A percentile compares a stretch with the other conserved stretches of the same genome.
Evolutionary conservation across 192 early-diverging fungal genomes (phyloP).

Genomic region (Coemansia sp.): DNA sequence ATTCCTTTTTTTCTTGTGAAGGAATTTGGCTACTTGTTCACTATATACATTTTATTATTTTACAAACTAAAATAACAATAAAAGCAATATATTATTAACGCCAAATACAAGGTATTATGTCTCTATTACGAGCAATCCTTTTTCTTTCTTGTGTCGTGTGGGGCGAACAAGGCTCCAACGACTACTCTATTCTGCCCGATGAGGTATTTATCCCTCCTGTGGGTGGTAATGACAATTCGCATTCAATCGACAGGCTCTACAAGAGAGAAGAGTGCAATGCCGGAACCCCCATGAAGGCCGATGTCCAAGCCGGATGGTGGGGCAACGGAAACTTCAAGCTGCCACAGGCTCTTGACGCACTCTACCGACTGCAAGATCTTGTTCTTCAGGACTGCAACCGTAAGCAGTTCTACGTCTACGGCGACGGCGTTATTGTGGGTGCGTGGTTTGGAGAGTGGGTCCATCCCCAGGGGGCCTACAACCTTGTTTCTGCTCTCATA

Average conservation of each 20-base stretch:
- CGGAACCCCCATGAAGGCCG: not conserved
- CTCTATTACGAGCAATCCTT: not conserved
- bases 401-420: not conserved
- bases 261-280: not conserved
- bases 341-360: not conserved
- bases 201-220: not conserved
- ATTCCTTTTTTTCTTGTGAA: not conserved
- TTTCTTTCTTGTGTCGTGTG: not conserved
- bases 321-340: constrained; percentile 3
- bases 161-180: not conserved
- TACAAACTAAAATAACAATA: not conserved
- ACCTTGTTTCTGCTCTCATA: not conserved
- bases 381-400: constrained; percentile 4
- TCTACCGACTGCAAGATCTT: not conserved
- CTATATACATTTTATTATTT: not conserved
- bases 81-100: not conserved
- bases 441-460: constrained; percentile 4
- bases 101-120: not conserved
- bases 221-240: not conserved
- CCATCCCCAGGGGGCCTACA: not conserved
- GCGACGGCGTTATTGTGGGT: not conserved
- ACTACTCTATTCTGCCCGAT: not conserved
- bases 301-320: constrained; percentile 3
- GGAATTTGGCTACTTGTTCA: too few species aligned
- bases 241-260: not conserved